Evolutionary conservation across 495 filamentous ascomycete genomes (phyloP), one percentile per base, ranked within the genome.

Genomic region (Halenospora varia): DNA sequence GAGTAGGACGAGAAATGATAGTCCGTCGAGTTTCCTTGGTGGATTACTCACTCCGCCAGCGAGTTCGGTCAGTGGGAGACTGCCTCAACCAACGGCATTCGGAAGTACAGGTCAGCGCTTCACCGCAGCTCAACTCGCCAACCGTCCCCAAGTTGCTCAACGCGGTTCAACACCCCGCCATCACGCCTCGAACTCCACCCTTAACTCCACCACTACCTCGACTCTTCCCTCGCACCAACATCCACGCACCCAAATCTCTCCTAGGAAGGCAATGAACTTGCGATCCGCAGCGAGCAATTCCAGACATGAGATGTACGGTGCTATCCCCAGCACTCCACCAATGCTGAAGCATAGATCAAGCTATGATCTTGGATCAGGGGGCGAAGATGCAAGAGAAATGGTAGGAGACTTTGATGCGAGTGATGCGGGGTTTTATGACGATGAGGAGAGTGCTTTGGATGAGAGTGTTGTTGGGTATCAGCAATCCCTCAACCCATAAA

Each of bases 31-130:
- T 20, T 67, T 66, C 53, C 77, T 90, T 22, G 87, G 89, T 0
- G 90, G 92, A 2, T 82, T 96, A 15, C 70, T 96, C 73, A 96
- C 92, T 2, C 90, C 92, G 17, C 91, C 90, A 11, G 79, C 84
- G 25, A 48, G 22, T 10, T 41, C 24, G 17, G 25, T 45, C 10
- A 35, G 60, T 19, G 50, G 53, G 56, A 87, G 87, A 8, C 29
- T 6, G 29, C 29, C 29, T 6, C 29, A 35, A 25, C 74, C 82
- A 19, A 77, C 77, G 8, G 78, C 78, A 6, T 78, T 82, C 22
- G 70, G 72, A 4, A 76, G 59, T 61, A 82, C 77, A 3, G 79
- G 79, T 13, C 75, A 76, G 25, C 71, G 77, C 2, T 77, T 74
- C 56, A 79, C 76, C 3, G 60, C 74, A 13, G 71, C 78, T 41